Evolutionary conservation across 495 filamentous ascomycete genomes (phyloP), one percentile per base, ranked within the genome.

Genomic region (Penicillium mononematosum): DNA sequence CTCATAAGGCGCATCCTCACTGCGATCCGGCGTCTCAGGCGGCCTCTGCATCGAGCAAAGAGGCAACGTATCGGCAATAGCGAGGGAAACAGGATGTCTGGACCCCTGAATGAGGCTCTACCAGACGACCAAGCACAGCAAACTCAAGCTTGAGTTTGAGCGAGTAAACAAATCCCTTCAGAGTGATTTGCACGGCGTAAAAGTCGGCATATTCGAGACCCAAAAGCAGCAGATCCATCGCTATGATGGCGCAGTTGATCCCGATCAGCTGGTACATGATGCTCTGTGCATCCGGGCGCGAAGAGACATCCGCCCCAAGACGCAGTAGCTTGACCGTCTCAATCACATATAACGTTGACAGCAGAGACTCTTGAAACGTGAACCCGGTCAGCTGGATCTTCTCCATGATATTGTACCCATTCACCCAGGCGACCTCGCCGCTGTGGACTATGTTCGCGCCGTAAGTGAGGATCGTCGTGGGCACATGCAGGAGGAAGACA

Each of bases 141-240:
- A 84, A 83, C 65, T 88, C 85, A 14, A 85, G 71, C 64, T 86
- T 86, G 36, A 88, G 69, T 63, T 88, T 88, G 52, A 87, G 70
- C 70, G 84, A 85, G 69, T 86, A 87, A 3, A 85, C 65, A 56
- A 81, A 75, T 5, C 73, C 78, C 67, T 86, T 86, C 41, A 82
- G 69, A 2, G 75, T 78, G 17, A 79, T 82, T 60, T 86, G 78
- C 34, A 83, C 70, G 4, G 78, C 73, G 59, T 81, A 85, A n/a
- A 73, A 62, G 53, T 73, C 72, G 7, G 78, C 68, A 59, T 79
- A 83, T 55, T 87, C 79, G 51, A 81, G 55, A 1, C 67, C 66
- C 16, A 87, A 60, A 22, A 83, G 61, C 17, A 71, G 52, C 36
- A 81, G 45, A 56, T 83, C 80, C 77, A 83, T 76, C 5, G 69